Evolutionary conservation across 805 yeast species (phyloP).

Genomic region (Helenozyma baotianmanensis): DNA sequence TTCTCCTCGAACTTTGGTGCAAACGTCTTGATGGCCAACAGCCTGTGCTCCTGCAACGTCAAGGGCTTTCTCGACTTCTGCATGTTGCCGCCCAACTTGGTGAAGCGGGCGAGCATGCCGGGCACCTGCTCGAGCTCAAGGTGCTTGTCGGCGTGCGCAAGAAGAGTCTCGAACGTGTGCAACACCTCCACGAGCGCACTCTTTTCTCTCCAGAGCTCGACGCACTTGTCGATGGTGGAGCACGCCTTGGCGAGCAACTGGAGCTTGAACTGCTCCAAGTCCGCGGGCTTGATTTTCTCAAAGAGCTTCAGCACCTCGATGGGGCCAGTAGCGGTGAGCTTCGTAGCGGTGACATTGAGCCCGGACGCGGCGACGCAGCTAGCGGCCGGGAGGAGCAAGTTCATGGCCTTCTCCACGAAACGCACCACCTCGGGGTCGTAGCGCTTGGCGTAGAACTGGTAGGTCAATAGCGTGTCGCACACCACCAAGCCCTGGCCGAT

Average conservation of each 20-base stretch:
- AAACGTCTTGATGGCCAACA: slow-evolving; percentile 75
- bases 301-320: slow-evolving; percentile 10
- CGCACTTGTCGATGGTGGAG: slow-evolving; percentile 26
- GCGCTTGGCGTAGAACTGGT: slow-evolving; percentile 78
- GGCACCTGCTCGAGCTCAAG: slow-evolving; percentile 26
- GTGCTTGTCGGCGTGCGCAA: slow-evolving; percentile 36
- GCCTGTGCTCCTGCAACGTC: slow-evolving; percentile 75
- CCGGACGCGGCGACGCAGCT: background rate
- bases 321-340: slow-evolving; percentile 2
- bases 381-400: slow-evolving; percentile 35
- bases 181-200: slow-evolving; percentile 58
- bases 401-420: slow-evolving; percentile 51
- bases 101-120: slow-evolving; percentile 39
- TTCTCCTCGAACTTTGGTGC: slow-evolving; percentile 94
- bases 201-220: slow-evolving; percentile 56
- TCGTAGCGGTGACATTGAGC: slow-evolving; percentile 14
- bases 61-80: slow-evolving; percentile 49
- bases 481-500: slow-evolving; percentile 61
- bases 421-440: slow-evolving; percentile 72
- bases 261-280: slow-evolving; percentile 18
- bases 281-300: slow-evolving; percentile 1
- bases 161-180: slow-evolving; percentile 40
- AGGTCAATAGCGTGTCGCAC: slow-evolving; percentile 60
- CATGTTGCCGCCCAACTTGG: slow-evolving; percentile 38
- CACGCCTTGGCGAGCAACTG: slow-evolving; percentile 31